phyloP scores from a whole-genome alignment of 2,329 filamentous ascomycete genomes.

The Apiospora pterosperma region DNA sequence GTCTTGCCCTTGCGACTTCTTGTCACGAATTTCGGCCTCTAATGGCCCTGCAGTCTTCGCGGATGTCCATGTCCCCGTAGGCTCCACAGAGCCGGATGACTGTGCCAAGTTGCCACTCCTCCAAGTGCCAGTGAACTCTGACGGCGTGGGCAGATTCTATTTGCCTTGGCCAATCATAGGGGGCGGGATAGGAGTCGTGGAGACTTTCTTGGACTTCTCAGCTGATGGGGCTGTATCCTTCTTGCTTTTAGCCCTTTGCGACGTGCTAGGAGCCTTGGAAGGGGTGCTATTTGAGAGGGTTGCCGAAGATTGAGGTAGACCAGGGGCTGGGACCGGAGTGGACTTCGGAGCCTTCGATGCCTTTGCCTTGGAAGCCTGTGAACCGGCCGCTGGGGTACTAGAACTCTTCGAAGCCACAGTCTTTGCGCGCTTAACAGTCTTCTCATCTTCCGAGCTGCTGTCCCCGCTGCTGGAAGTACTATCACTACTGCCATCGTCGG shows the following conservation, averaged over 20 bases:
- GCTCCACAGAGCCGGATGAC: neutral
- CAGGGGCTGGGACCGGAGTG: neutral
- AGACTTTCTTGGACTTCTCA: neutral
- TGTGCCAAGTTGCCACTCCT: neutral
- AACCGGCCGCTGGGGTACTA: too few relatives aligned
- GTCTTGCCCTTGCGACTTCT: neutral
- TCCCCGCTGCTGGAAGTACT: constrained; percentile 10
- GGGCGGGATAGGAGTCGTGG: neutral
- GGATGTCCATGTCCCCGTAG: neutral
- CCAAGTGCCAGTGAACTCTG: neutral
- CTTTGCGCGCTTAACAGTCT: constrained; percentile 31
- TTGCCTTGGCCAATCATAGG: neutral
- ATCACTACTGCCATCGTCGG: constrained; percentile 19
- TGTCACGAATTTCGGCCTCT: neutral
- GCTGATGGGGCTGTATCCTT: neutral
- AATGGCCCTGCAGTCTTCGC: neutral
- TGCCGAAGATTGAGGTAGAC: neutral
- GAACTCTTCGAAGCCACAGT: constrained; percentile 16
- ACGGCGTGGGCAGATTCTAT: neutral
- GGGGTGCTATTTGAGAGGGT: neutral
- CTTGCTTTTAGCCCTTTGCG: neutral
- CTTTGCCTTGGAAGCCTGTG: neutral
- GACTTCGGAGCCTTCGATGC: neutral
- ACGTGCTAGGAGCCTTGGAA: neutral
- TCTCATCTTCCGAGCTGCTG: constrained; percentile 14